Percentiles rank a stretch among this genome's conserved stretches.
Evolutionary conservation across 768 basidiomycete species (phyloP).

Genomic region (Hysterangium stoloniferum): DNA sequence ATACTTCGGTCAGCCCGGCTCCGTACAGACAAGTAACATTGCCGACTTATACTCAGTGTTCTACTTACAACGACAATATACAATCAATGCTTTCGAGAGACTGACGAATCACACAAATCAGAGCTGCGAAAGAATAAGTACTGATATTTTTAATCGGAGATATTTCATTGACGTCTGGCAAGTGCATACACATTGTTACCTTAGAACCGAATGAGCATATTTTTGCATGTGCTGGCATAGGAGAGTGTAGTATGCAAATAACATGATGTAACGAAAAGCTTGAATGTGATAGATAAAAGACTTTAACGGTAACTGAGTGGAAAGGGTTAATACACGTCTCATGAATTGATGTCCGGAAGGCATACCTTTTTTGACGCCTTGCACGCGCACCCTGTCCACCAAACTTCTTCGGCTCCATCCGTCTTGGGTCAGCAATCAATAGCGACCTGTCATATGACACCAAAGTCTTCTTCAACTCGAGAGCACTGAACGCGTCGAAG

Average conservation of each 20-base stretch:
- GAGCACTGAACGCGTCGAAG: conserved; percentile 92
- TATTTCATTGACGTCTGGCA: too few species aligned
- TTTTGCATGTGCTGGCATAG: conserved; percentile 1
- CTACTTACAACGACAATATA: too few species aligned
- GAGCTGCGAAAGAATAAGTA: too few species aligned
- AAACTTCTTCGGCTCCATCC: conserved; percentile 99
- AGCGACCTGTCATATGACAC: conserved; percentile 91
- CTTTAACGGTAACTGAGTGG: conserved; percentile 68
- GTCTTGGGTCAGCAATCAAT: conserved; percentile 88
- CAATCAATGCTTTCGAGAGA: too few species aligned
- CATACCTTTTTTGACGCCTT: conserved; percentile 93
- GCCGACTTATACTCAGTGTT: too few species aligned
- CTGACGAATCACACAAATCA: too few species aligned
- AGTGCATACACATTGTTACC: too few species aligned
- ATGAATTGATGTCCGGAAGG: not conserved
- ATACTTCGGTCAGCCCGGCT: too few species aligned
- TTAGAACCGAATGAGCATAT: too few species aligned
- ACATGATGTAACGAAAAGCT: conserved; percentile 13
- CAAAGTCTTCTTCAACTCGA: conserved; percentile 97
- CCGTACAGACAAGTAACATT: too few species aligned
- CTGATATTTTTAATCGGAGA: too few species aligned
- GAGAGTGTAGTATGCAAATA: not conserved
- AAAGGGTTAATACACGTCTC: not conserved
- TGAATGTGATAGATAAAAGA: conserved; percentile 28
- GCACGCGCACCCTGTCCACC: conserved; percentile 98